Base-by-base conservation (phyloP, 768 basidiomycete genomes). In the Amanita phalloides region DNA sequence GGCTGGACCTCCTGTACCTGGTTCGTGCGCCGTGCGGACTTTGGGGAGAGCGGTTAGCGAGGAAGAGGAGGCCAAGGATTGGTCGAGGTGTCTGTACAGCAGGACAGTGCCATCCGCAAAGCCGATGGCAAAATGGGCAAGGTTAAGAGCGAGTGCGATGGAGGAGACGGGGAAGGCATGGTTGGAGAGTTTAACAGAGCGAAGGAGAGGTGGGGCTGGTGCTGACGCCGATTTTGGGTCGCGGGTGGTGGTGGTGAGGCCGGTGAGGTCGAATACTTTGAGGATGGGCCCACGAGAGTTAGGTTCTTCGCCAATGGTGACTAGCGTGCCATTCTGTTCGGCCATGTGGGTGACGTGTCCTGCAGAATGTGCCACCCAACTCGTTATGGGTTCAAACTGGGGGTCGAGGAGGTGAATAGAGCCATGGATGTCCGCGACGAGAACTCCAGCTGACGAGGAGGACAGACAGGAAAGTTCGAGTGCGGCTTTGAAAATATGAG, bases 21-120 rank as follows among this genome's bases (percentile, higher is more conserved):
- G 41, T 59, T 97, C 91, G 60, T 91, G 89, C 2, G 98, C 71
- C 0, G 82, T 75, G 21, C 88, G 82, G 8, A 86, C 78, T 69
- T 96, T 97, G 0, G 92, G 92, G n/a, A 97, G 68, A 5, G 83
- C 66, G 10, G 84, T 83, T 9, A 91, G 69, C 4, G 86, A 76
- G 14, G 74, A 67, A 9, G 83, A 80, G 43, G 88, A 79, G 2
- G 84, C 76, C 32, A 95, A 72, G 1, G 92, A 92, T 62, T 97
- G 93, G 63, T 94, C 86, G 17, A 97, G 72, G 61, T 97, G 90
- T 6, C 90, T 82, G 63, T 90, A 95, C 13, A 96, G 73, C 7
- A 98, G 74, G 13, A 96, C 94, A 0, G 89, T 89, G 23, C 96
- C 96, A 61, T 97, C 94, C 5, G 84, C 92, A n/a, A 98, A 78